Evolutionary conservation across 2,329 filamentous ascomycete genomes (phyloP), one percentile per base, ranked within the genome.

Genomic region (Bipolaris gigantea): DNA sequence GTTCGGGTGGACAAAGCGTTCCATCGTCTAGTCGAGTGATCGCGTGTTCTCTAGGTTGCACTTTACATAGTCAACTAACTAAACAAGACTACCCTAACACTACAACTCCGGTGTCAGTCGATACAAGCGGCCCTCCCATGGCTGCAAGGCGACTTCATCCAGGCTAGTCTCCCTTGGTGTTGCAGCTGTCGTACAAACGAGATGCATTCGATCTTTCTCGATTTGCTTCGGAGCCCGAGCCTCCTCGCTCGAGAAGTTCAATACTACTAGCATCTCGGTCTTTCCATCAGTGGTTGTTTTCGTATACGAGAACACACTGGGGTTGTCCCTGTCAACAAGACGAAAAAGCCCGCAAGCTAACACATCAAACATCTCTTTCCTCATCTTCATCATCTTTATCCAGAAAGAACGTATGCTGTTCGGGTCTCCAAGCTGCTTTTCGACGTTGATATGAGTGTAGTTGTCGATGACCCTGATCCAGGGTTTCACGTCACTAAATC

Each of bases 401-500:
- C 87, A 92, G 70, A 84, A 88, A 54, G 78, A 74, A 66, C 86
- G 83, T 18, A 86, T 79, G 7, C 82, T 85, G 15, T 76, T 65
- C 1, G 67, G 66, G 55, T 83, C 76, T 2, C 64, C 65, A 3
- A 77, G 67, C 67, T 89, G 84, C 0, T 75, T 63, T 2, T 79
- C 80, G 25, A 84, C 87, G 65, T 92, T 92, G 38, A 73, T 65
- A n/a, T 76, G 70, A 2, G 67, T 68, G 68, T 85, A 86, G 66
- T 85, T 81, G 51, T 86, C 82, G 66, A 89, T 86, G 35, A 85
- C 81, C 13, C 82, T 80, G 83, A 91, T 90, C 89, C 89, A 92
- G 2, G 88, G 86, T 61, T 43, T 5, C 71, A 69, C 21, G 69
- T 60, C 18, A 65, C 18, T 18, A 51, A 50, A 25, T 75, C 72